Evolutionary conservation across 805 yeast species (phyloP).

Genomic region (Cyberlindnera sargentensis): DNA sequence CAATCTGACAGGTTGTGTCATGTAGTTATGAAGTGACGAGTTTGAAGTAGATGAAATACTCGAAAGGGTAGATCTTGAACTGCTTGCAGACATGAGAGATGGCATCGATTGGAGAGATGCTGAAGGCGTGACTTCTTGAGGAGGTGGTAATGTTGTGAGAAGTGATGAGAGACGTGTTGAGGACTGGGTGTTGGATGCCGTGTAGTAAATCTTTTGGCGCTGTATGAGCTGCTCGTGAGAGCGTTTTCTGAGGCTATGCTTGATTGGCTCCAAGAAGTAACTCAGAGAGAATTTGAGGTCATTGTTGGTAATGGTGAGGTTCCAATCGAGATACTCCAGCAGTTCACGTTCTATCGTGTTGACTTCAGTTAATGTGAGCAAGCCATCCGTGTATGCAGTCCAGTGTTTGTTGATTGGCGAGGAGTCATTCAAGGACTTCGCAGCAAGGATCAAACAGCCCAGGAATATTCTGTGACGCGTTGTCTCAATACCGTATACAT

Average conservation of each 20-base stretch:
- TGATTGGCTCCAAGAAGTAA: slow-evolving; percentile 73
- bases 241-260: slow-evolving; percentile 26
- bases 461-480: slow-evolving; percentile 90
- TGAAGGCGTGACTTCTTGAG: slow-evolving; percentile 18
- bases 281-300: slow-evolving; percentile 66
- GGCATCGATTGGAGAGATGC: slow-evolving; percentile 26
- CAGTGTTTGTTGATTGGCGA: slow-evolving; percentile 95
- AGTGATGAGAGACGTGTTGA: slow-evolving; percentile 10
- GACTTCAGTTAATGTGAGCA: slow-evolving; percentile 69
- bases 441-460: slow-evolving; percentile 85
- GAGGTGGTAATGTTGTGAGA: slow-evolving; percentile 9
- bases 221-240: slow-evolving; percentile 21
- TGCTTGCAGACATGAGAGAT: slow-evolving; percentile 32
- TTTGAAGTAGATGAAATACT: slow-evolving; percentile 16
- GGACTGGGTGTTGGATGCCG: slow-evolving; percentile 13
- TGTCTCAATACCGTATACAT: slow-evolving; percentile 87
- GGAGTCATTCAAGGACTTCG: slow-evolving; percentile 87
- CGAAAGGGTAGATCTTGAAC: slow-evolving; percentile 32
- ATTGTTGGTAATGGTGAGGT: slow-evolving; percentile 57
- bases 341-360: slow-evolving; percentile 90
- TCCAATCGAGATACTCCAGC: slow-evolving; percentile 79
- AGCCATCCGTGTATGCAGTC: slow-evolving; percentile 88
- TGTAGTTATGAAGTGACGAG: slow-evolving; percentile 12
- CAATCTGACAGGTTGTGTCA: slow-evolving; percentile 5
- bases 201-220: slow-evolving; percentile 19